Evolutionary conservation across 352 stramenopile species (phyloP).

Genomic region (Phytophthora constricta): DNA sequence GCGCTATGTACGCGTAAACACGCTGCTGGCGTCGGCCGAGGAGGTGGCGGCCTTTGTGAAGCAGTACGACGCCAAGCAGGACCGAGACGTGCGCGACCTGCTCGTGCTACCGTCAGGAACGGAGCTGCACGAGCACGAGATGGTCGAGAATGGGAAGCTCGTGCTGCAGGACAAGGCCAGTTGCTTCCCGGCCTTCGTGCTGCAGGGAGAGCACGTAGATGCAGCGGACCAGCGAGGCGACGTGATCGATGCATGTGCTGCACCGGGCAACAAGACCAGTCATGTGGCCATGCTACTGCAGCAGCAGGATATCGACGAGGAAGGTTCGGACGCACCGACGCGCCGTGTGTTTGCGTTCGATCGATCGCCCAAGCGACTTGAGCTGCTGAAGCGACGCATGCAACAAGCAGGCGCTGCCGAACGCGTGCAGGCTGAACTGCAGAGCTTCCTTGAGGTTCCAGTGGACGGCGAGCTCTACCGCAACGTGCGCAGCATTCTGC

Average conservation of each 20-base stretch:
- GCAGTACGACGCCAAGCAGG: slow-evolving; percentile 66
- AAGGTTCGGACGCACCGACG: slow-evolving; percentile 35
- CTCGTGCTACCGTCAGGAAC: slow-evolving; percentile 91
- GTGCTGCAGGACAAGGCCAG: slow-evolving; percentile 98
- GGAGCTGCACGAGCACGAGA: slow-evolving; percentile 84
- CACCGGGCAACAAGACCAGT: slow-evolving; percentile 99
- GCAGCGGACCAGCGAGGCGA: slow-evolving; percentile 62
- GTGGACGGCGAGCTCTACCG: slow-evolving; percentile 73
- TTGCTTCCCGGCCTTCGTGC: slow-evolving; percentile 96
- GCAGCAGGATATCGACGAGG: slow-evolving; percentile 59
- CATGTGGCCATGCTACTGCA: slow-evolving; percentile 95
- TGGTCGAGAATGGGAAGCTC: slow-evolving; percentile 87
- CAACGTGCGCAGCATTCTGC: slow-evolving; percentile 92
- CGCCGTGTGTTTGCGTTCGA: slow-evolving; percentile 96
- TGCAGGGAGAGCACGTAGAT: slow-evolving; percentile 82
- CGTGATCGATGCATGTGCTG: slow-evolving; percentile 97
- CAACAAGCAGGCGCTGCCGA: slow-evolving; percentile 75
- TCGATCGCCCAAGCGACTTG: slow-evolving; percentile 85
- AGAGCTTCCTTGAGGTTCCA: slow-evolving; percentile 94
- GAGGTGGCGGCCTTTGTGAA: slow-evolving; percentile 55
- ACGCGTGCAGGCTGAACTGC: slow-evolving; percentile 82
- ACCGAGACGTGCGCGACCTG: slow-evolving; percentile 91
- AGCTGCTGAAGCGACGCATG: slow-evolving; percentile 91
- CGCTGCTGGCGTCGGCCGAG: slow-evolving; percentile 63
- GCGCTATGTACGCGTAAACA: slow-evolving; percentile 96